Conservation (phyloP, 148 eudicot genomes). For the Cornus controversa region DNA sequence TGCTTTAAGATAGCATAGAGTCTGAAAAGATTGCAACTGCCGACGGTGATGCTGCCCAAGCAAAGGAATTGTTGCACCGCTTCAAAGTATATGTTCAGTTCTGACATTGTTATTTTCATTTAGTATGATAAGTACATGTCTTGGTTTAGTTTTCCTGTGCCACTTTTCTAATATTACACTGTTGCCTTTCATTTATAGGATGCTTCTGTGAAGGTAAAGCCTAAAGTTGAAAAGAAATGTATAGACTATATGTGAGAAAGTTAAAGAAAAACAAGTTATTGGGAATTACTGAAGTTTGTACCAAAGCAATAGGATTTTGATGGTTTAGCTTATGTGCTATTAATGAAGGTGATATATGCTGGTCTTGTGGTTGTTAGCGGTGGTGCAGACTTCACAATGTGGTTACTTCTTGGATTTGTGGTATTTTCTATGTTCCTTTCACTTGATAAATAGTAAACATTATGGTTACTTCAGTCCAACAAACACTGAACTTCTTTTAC, state of each 20-base stretch:
- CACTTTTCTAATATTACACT: constrained; percentile 2
- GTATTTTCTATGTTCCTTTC: too few relatives aligned
- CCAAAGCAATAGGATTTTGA: too few relatives aligned
- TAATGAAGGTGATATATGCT: not conserved
- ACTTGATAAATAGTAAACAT: too few relatives aligned
- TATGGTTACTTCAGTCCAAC: too few relatives aligned
- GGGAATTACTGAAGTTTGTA: not conserved
- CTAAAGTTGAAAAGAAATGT: too few relatives aligned
- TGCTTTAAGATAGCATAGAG: too few relatives aligned
- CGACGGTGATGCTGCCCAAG: too few relatives aligned
- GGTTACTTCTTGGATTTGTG: too few relatives aligned
- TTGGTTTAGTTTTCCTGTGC: not conserved
- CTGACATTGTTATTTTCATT: not conserved
- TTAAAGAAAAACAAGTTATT: not conserved
- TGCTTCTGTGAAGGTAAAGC: too few relatives aligned
- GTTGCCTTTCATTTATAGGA: constrained; percentile 26
- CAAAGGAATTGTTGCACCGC: constrained; percentile 52
- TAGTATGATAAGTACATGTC: not conserved
- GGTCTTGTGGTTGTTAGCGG: constrained; percentile 49
- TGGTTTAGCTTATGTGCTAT: too few relatives aligned
- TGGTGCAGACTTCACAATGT: too few relatives aligned
- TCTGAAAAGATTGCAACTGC: too few relatives aligned
- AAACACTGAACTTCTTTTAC: not conserved
- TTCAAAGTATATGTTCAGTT: constrained; percentile 41
- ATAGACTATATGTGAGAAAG: not conserved